These are phyloP conservation scores for Leptomonas pyrrhocoris DNA, from an alignment of 208 protist genomes.

Conservation along the genomic window DNA sequence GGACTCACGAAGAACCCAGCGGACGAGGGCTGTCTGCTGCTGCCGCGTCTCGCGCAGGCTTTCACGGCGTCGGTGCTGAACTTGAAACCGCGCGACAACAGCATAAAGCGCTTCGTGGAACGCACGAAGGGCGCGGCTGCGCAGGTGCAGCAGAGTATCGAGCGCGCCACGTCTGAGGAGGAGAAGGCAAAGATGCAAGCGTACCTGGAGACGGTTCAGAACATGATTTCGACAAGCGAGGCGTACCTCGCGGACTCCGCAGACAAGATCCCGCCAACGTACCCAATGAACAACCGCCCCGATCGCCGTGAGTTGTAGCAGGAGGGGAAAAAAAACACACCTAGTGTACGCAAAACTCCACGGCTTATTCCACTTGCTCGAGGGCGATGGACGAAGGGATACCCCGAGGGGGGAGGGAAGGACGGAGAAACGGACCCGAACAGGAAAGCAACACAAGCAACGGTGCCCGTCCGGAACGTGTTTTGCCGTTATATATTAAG, in stretches of 20 bases:
- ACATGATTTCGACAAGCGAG: slow-evolving; percentile 32
- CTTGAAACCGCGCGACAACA: slow-evolving; percentile 30
- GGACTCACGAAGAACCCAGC: slow-evolving; percentile 37
- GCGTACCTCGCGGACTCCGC: slow-evolving; percentile 33
- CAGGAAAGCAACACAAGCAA: no score
- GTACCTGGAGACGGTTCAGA: slow-evolving; percentile 34
- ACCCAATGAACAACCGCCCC: slow-evolving; percentile 11
- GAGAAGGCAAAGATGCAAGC: slow-evolving; percentile 33
- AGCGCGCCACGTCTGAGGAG: slow-evolving; percentile 22
- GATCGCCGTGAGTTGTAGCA: slow-evolving; percentile 13
- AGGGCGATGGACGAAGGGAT: no score
- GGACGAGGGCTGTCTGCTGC: slow-evolving; percentile 39
- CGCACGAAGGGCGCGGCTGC: slow-evolving; percentile 28
- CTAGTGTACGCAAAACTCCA: not conserved
- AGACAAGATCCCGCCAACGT: slow-evolving; percentile 32
- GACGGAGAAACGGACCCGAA: no score
- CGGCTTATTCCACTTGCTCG: not conserved
- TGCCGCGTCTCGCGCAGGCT: slow-evolving; percentile 29
- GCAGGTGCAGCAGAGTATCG: slow-evolving; percentile 24
- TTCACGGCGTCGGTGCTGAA: slow-evolving; percentile 30
- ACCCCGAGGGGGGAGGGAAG: no score
- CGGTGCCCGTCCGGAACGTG: no score
- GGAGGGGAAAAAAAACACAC: not conserved
- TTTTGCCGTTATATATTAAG: no score
- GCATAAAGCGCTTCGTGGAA: slow-evolving; percentile 38